Conservation (phyloP, 176 grass and related monocot species). For the Musa troglodytarum region DNA sequence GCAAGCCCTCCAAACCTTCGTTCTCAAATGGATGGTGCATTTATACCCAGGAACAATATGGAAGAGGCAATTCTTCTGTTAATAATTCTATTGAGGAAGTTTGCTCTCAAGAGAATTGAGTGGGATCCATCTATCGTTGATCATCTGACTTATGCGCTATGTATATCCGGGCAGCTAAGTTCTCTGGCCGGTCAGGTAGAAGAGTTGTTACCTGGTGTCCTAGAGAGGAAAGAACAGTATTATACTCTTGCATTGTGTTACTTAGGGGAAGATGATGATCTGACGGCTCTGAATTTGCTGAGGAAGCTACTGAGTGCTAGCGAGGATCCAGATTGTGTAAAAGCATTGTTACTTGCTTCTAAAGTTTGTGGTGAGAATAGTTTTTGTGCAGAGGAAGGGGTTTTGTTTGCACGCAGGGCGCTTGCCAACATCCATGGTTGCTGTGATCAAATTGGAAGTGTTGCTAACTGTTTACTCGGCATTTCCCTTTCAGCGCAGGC, state of each 20-base stretch:
- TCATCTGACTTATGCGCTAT: conserved; percentile 81
- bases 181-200: conserved; percentile 63
- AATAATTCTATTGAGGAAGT: conserved; percentile 82
- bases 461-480: conserved; percentile 59
- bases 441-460: conserved; percentile 40
- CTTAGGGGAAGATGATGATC: conserved; percentile 68
- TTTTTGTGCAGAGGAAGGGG: conserved; percentile 43
- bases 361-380: conserved; percentile 52
- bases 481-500: conserved; percentile 66
- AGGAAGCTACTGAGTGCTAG: conserved; percentile 49
- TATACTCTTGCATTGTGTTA: conserved; percentile 91
- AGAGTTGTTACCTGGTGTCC: conserved; percentile 53
- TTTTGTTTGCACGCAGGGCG: conserved; percentile 57
- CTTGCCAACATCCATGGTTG: conserved; percentile 35
- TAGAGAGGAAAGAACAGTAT: conserved; percentile 60
- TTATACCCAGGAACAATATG: conserved; percentile 80
- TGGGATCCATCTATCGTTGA: conserved; percentile 63
- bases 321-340: conserved; percentile 58
- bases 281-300: conserved; percentile 59
- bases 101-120: conserved; percentile 60
- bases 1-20: conserved; percentile 71
- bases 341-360: conserved; percentile 74
- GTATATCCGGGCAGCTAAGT: conserved; percentile 57
- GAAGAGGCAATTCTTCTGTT: conserved; percentile 95
- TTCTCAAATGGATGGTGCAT: conserved; percentile 76